These are phyloP conservation scores for Penicillium samsonianum DNA, from an alignment of 495 filamentous ascomycete species.

Conservation along the genomic window DNA sequence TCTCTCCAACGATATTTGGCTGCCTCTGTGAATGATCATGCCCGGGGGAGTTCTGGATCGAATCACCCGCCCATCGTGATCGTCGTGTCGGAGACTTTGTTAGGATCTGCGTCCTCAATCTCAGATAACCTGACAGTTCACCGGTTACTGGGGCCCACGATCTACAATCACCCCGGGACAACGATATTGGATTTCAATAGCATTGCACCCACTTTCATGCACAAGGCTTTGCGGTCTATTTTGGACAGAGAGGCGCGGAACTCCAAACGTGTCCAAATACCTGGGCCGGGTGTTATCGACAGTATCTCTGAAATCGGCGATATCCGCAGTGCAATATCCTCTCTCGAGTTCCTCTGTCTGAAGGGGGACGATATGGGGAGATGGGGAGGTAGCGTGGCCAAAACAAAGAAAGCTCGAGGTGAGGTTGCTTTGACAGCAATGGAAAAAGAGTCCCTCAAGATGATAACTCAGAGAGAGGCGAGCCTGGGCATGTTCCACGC, in stretches of 20 bases:
- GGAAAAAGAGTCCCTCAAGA: conserved; percentile 69
- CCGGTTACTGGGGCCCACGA: conserved; percentile 79
- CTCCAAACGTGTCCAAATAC: conserved; percentile 65
- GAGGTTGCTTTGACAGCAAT: conserved; percentile 61
- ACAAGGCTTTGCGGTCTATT: conserved; percentile 76
- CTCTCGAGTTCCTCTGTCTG: conserved; percentile 86
- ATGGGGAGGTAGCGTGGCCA: conserved; percentile 65
- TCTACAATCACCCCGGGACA: conserved; percentile 74
- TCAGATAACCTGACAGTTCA: conserved; percentile 89
- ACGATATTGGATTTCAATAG: conserved; percentile 87
- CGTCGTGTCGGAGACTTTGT: conserved; percentile 83
- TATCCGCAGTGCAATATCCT: conserved; percentile 84
- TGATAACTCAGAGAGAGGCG: conserved; percentile 81
- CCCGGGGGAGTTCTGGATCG: conserved; percentile 6
- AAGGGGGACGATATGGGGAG: conserved; percentile 63
- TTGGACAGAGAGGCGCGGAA: conserved; percentile 77
- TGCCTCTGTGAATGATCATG: conserved; percentile 44
- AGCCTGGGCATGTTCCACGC: conserved; percentile 94
- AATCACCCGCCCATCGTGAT: conserved; percentile 76
- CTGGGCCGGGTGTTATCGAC: conserved; percentile 70
- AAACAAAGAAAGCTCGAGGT: conserved; percentile 60
- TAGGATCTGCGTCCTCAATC: conserved; percentile 71
- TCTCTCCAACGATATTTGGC: conserved; percentile 70
- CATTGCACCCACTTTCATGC: conserved; percentile 82
- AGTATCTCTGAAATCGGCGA: conserved; percentile 81